These are phyloP conservation scores for Eudorina sp. DNA, from an alignment of 139 green algal species.

Conservation along the genomic window DNA sequence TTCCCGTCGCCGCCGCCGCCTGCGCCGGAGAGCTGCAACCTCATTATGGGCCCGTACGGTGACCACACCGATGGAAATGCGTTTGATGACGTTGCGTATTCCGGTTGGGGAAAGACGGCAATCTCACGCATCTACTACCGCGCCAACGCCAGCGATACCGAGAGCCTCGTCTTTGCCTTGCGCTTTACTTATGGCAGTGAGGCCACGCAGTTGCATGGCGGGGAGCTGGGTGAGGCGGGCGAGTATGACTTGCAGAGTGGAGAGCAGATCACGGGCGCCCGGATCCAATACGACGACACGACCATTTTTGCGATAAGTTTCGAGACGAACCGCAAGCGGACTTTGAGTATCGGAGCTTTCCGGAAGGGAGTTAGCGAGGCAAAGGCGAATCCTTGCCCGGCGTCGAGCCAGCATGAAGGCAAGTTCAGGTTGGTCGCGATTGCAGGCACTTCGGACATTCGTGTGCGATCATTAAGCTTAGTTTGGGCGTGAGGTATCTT, in stretches of 20 bases:
- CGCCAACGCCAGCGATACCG: background rate
- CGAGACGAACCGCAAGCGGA: background rate
- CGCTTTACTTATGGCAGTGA: background rate
- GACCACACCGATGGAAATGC: background rate
- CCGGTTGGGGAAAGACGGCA: background rate
- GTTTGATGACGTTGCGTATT: background rate
- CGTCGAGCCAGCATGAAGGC: background rate
- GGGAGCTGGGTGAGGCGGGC: background rate
- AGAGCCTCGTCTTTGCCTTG: background rate
- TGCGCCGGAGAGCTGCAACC: background rate
- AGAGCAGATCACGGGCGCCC: background rate
- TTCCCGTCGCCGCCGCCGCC: background rate
- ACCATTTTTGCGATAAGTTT: background rate
- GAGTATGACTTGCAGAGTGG: background rate
- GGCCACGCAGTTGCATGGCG: background rate
- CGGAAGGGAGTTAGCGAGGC: background rate
- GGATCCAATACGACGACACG: background rate
- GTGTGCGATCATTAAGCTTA: background rate
- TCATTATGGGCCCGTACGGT: conserved; percentile 20
- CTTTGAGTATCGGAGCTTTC: background rate
- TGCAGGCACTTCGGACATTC: background rate
- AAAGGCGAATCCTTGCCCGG: background rate
- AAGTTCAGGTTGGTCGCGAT: background rate
- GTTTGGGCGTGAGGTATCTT: background rate
- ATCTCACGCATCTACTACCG: background rate